Evolutionary conservation across 2,329 filamentous ascomycete species (phyloP), one percentile per base, ranked within the genome.

Genomic region (Alternaria dauci): DNA sequence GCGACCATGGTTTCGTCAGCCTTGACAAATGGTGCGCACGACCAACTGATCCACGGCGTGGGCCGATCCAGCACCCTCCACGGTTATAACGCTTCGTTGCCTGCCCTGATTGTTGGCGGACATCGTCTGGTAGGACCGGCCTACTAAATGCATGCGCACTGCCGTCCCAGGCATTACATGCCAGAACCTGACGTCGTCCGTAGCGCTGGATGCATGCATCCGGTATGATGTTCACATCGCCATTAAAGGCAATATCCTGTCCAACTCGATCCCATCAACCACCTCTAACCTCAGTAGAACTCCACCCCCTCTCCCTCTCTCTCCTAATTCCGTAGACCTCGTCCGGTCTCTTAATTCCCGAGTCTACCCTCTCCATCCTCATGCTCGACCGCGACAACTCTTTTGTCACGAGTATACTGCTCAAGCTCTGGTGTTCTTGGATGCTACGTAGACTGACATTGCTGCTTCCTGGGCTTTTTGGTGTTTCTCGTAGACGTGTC

Each of bases 341-440:
- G 16, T 62, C 66, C 2, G 67, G 67, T 9, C 46, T 65, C 25
- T 30, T 56, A 20, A 61, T 11, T 2, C 53, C 43, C 16, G 48
- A 58, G 16, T 61, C 58, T 5, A 69, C 47, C 23, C 59, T 57
- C 28, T 65, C 58, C 57, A 72, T 47, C 26, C 58, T 65, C 39
- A 72, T 28, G 48, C 70, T 72, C 25, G 58, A 60, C 6, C 70
- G 62, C 39, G 65, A 65, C 20, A 72, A 20, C 39, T 72, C 70
- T 16, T 59, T 68, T 4, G 70, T 72, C 1, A 72, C 70, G 1
- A 71, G 8, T 5, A 72, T 71, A 4, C 66, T 71, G 39, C 61
- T 63, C 36, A 69, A 26, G 28, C 69, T 70, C 18, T 69, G 61
- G 9, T 65, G 58, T n/a, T 70, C 68, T 30, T 51, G 43, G 2